Percentiles rank a stretch among this genome's conserved stretches.
Conservation (phyloP, 257 asterid species). For the Eucommia ulmoides region DNA sequence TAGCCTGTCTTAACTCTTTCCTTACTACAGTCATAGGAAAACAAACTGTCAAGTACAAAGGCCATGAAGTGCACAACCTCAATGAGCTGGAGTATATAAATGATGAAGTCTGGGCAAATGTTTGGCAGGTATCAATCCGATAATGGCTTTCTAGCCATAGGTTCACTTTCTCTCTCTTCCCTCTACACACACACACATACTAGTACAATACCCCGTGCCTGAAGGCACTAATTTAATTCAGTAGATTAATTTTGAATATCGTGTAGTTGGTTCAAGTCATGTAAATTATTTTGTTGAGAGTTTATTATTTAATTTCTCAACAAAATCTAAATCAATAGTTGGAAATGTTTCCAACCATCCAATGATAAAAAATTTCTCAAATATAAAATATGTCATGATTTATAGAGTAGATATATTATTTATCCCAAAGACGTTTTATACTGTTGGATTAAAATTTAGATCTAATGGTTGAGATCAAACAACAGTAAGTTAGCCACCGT, state of each 20-base stretch:
- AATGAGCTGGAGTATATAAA: conserved; percentile 84
- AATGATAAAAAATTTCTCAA: too few relatives aligned
- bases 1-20: conserved; percentile 6
- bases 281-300: too few relatives aligned
- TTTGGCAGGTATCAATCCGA: conserved; percentile 49
- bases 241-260: neutral
- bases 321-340: too few relatives aligned
- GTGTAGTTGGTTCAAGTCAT: too few relatives aligned
- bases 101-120: conserved; percentile 94
- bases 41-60: conserved; percentile 54
- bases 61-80: conserved; percentile 60
- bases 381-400: neutral
- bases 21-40: conserved; percentile 40
- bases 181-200: too few relatives aligned
- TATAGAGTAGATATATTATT: too few relatives aligned
- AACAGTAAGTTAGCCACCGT: too few relatives aligned
- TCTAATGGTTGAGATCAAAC: too few relatives aligned
- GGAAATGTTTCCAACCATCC: too few relatives aligned
- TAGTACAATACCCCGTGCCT: neutral
- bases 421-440: neutral
- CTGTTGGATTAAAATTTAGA: too few relatives aligned
- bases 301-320: too few relatives aligned
- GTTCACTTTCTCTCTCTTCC: neutral
- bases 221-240: neutral
- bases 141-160: neutral